Evolutionary conservation across 73 alveolate genomes (phyloP), one percentile per base, ranked within the genome.

Genomic region (Paramecium sonneborni): DNA sequence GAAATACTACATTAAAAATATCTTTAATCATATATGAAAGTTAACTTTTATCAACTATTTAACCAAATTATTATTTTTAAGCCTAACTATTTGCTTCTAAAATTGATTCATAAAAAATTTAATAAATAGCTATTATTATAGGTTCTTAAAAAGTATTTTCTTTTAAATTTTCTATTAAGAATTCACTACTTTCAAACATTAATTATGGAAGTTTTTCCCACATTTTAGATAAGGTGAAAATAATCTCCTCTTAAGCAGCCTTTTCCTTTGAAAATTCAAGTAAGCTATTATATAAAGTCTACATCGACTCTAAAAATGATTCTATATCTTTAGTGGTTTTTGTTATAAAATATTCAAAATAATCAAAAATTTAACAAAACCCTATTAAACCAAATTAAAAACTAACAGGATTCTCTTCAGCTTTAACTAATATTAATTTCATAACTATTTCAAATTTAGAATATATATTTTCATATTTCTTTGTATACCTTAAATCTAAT

Each of bases 141-240:
- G 55, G 28, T 21, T 72, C 86, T 72, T 34, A 41, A 37, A 72
- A 72, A 15, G 55, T 20, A 18, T 72, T 72, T 32, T 32, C 32
- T 72, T 72, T 38, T n/a, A 72, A 72, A n/a, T 72, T 72, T 10
- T 72, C 55, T 37, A 32, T 72, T 38, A 72, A 72, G 20, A 72
- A 72, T 28, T 72, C 86, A 15, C 57, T 20, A 34, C 86, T 72
- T 21, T 32, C 86, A 37, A 72, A 72, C 86, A 72, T 72, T 41
- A 72, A 72, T 72, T 72, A 37, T 5, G 86, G 86, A 5, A 72
- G 20, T 18, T 72, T 72, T 38, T 72, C 86, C 86, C 86, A 72
- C 55, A 72, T 72, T 30, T 72, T 72, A 72, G 86, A 72, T 21
- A 72, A 28, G 0, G 86, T 38, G 12, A 72, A 72, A 15, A 72